A percentile compares a stretch with the other conserved stretches of the same genome.
Evolutionary conservation across 2,329 filamentous ascomycete genomes (phyloP).

Genomic region (Colletotrichum sp.): DNA sequence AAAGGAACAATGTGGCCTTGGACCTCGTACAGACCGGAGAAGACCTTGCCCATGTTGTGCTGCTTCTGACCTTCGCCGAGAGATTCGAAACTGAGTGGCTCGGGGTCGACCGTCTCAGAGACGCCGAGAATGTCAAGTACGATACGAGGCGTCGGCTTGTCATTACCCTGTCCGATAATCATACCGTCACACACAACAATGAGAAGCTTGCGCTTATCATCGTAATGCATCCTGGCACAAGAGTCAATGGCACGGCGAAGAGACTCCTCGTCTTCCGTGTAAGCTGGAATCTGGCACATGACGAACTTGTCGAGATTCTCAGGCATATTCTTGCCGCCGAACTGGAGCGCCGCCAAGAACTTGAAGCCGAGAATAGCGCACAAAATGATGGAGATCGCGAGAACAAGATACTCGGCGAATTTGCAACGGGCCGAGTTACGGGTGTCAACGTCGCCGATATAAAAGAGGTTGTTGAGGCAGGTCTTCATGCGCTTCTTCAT

Average conservation of each 20-base stretch:
- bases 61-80: slow-evolving; percentile 95
- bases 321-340: slow-evolving; percentile 86
- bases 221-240: slow-evolving; percentile 92
- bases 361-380: slow-evolving; percentile 90
- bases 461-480: slow-evolving; percentile 94
- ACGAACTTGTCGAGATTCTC: slow-evolving; percentile 98
- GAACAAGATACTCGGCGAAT: slow-evolving; percentile 88
- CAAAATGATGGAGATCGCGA: slow-evolving; percentile 83
- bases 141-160: slow-evolving; percentile 92
- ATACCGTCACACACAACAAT: slow-evolving; percentile 96
- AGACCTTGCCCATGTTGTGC: slow-evolving; percentile 99
- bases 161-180: slow-evolving; percentile 99
- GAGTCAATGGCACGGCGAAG: slow-evolving; percentile 97
- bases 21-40: slow-evolving; percentile 96
- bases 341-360: slow-evolving; percentile 95
- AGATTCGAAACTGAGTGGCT: slow-evolving; percentile 95
- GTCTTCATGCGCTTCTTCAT: slow-evolving; percentile 73
- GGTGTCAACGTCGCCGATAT: slow-evolving; percentile 89
- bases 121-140: slow-evolving; percentile 97
- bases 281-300: slow-evolving; percentile 96
- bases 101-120: slow-evolving; percentile 89
- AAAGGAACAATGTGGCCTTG: slow-evolving; percentile 98
- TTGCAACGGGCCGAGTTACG: slow-evolving; percentile 83
- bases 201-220: slow-evolving; percentile 96
- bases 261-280: slow-evolving; percentile 98